These are phyloP conservation scores for Candida dubliniensis DNA, from an alignment of 1,139 yeast genomes.

Conservation along the genomic window DNA sequence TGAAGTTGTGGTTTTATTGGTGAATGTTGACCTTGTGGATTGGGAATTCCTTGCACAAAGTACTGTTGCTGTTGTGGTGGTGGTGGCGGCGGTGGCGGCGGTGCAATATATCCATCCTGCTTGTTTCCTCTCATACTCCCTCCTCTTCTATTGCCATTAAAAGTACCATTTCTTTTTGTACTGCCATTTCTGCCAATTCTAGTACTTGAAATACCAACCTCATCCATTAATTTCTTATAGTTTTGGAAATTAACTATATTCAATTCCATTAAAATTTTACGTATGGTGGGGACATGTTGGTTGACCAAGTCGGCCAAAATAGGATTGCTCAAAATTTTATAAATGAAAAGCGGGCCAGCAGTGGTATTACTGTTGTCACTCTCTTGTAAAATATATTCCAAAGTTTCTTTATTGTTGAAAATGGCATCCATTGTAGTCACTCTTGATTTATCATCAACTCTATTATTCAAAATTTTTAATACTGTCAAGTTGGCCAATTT, in stretches of 20 bases:
- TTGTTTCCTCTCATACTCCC: neutral
- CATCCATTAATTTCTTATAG: conserved; percentile 86
- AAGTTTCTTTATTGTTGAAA: conserved; percentile 52
- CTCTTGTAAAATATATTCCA: conserved; percentile 19
- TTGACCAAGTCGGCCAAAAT: conserved; percentile 27
- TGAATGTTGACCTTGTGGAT: neutral
- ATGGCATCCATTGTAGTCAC: conserved; percentile 61
- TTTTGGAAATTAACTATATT: conserved; percentile 63
- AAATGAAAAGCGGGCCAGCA: conserved; percentile 84
- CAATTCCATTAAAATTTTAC: conserved; percentile 58
- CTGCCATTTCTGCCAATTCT: conserved; percentile 32
- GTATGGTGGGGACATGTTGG: conserved; percentile 43
- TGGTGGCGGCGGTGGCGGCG: neutral
- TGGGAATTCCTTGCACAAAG: neutral
- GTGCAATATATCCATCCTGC: neutral
- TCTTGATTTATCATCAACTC: conserved; percentile 65
- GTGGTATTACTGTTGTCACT: conserved; percentile 30
- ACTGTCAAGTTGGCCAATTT: conserved; percentile 85
- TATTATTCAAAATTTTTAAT: conserved; percentile 71
- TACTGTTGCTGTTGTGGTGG: conserved; percentile 6
- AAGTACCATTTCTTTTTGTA: conserved; percentile 9
- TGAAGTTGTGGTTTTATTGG: conserved; percentile 1
- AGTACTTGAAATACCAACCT: conserved; percentile 68
- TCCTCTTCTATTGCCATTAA: conserved; percentile 1
- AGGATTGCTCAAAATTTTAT: conserved; percentile 73